These are phyloP conservation scores for Phytophthora pluvialis DNA, from an alignment of 352 stramenopile species.

Conservation along the genomic window DNA sequence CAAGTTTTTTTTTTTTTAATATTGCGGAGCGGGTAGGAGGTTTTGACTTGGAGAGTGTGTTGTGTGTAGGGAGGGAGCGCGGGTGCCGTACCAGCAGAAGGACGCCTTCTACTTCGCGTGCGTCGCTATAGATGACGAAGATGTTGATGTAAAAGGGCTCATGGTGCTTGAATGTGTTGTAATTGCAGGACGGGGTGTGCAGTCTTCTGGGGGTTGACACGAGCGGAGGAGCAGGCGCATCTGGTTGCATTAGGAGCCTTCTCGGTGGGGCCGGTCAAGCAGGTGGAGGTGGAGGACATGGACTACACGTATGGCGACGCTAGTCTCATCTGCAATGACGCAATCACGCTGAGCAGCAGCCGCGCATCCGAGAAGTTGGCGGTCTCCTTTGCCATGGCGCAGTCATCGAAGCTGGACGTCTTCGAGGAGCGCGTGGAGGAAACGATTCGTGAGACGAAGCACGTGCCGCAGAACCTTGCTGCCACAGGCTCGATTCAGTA, in stretches of 20 bases:
- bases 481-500: constrained; percentile 91
- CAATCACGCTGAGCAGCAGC: constrained; percentile 83
- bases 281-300: constrained; percentile 91
- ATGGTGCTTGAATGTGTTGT: neutral
- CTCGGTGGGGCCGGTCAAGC: constrained; percentile 74
- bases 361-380: constrained; percentile 91
- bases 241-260: constrained; percentile 64
- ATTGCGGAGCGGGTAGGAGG: neutral
- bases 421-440: constrained; percentile 92
- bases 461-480: constrained; percentile 91
- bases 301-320: constrained; percentile 84
- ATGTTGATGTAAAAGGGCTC: constrained; percentile 1
- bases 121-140: constrained; percentile 13
- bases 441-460: constrained; percentile 87
- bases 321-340: constrained; percentile 82
- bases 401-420: constrained; percentile 93
- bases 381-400: constrained; percentile 92
- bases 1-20: too few species aligned
- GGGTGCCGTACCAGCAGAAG: constrained; percentile 71
- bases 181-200: constrained; percentile 74
- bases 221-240: constrained; percentile 83
- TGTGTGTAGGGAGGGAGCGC: constrained; percentile 27
- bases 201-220: constrained; percentile 90
- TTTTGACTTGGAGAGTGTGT: constrained; percentile 15
- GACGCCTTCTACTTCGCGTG: constrained; percentile 90